Evolutionary conservation across 768 basidiomycete genomes (phyloP).

Genomic region (Amanita pseudoporphyria): DNA sequence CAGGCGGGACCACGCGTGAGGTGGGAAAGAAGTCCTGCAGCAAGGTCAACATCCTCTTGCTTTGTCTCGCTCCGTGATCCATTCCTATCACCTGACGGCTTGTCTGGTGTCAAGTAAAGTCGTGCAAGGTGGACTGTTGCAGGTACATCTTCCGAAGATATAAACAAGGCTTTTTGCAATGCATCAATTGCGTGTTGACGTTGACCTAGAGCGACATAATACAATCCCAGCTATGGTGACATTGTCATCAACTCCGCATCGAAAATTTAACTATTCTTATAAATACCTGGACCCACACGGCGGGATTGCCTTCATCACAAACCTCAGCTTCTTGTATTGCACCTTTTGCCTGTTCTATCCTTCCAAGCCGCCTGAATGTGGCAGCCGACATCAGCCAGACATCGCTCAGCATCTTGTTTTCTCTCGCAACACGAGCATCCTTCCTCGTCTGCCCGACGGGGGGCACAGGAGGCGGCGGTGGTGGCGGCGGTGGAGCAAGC

Average conservation of each 20-base stretch:
- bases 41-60: conserved; percentile 58
- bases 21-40: conserved; percentile 70
- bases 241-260: background rate
- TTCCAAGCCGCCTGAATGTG: conserved; percentile 83
- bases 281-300: conserved; percentile 90
- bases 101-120: conserved; percentile 47
- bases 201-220: conserved; percentile 51
- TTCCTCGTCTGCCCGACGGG: conserved; percentile 20
- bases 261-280: background rate
- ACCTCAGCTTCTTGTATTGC: conserved; percentile 95
- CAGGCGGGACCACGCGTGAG: conserved; percentile 75
- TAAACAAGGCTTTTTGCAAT: conserved; percentile 84
- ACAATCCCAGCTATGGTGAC: conserved; percentile 56
- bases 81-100: conserved; percentile 6
- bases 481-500: conserved; percentile 35
- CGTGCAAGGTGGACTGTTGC: conserved; percentile 73
- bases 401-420: conserved; percentile 65
- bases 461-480: conserved; percentile 34
- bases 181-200: conserved; percentile 60
- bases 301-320: conserved; percentile 74
- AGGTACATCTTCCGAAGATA: conserved; percentile 68
- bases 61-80: conserved; percentile 12
- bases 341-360: conserved; percentile 82
- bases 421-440: conserved; percentile 41
- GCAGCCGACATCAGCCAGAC: conserved; percentile 94